Base-by-base conservation (phyloP, 352 stramenopile species). In the Globisporangium megalacanthum region DNA sequence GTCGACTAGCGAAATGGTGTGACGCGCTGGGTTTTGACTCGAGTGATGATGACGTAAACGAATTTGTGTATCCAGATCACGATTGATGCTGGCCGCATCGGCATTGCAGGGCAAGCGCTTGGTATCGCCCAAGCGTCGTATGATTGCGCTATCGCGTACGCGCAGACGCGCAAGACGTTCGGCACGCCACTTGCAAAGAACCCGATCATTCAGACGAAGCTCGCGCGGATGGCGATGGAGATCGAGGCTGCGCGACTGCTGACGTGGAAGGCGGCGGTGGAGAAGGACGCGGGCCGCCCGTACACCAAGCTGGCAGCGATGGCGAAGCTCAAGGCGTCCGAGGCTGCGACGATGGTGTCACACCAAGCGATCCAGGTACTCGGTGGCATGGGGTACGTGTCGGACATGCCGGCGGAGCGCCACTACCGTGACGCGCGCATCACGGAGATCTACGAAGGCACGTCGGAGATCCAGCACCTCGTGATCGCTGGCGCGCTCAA, bases 391-490 rank as follows among this genome's bases (percentile, higher is more conserved):
- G 95, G 96, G 37, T 99, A 97, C 69, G 96, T 99, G 25, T 94
- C 79, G 17, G 96, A 99, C 52, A 98, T 99, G 95, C 96, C 96
- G 14, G 96, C 95, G 0, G 96, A 99, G 62, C 86, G 96, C 59
- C 88, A 98, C 76, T 99, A 99, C 79, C 83, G 96, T 49, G 95
- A 99, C 72, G 96, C 96, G 45, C 79, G 96, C 45, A 99, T 99
- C 74, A 98, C 96, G 15, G 87, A 96, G 70, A 98, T 99, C 67
- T 98, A 99, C 65, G 96, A 99, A 70, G 95, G 95, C 63, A 99
- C 96, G 10, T 97, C 86, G 51, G 96, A 99, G 73, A 97, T 99
- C 61, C 95, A 98, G 79, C 93, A 98, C 69, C 72, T 98, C 45
- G 94, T 98, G 10, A 98, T 99, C 70, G 94, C 88, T 6, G 81